Conservation (phyloP, 805 yeast species). For the Lachancea fermentati region DNA sequence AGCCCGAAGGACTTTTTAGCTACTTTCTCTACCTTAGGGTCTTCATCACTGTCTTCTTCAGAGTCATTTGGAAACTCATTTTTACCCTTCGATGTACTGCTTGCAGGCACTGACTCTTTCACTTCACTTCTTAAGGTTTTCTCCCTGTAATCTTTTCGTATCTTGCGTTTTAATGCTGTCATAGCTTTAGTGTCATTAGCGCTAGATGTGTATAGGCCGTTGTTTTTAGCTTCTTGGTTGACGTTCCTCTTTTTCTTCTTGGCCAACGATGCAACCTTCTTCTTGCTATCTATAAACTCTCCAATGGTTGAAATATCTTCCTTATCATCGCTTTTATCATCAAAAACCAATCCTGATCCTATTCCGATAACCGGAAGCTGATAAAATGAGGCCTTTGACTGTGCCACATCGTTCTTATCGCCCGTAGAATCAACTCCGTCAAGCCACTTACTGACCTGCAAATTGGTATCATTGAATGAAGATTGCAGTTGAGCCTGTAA, state of each 20-base stretch:
- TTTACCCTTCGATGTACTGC: neutral
- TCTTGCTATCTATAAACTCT: slow-evolving; percentile 31
- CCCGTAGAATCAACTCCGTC: slow-evolving; percentile 5
- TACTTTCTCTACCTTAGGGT: slow-evolving; percentile 12
- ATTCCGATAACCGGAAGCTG: slow-evolving; percentile 30
- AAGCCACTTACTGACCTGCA: slow-evolving; percentile 29
- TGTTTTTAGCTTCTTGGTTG: slow-evolving; percentile 7
- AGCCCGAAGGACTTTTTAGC: slow-evolving; percentile 25
- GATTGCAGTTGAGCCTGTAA: slow-evolving; percentile 30
- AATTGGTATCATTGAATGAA: slow-evolving; percentile 18
- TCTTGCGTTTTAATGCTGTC: slow-evolving; percentile 31
- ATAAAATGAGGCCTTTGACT: slow-evolving; percentile 23
- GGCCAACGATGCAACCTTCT: slow-evolving; percentile 28
- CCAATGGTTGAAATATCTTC: slow-evolving; percentile 33
- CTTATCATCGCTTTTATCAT: neutral
- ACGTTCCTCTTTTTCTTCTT: slow-evolving; percentile 25
- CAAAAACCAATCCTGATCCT: slow-evolving; percentile 29
- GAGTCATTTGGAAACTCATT: neutral
- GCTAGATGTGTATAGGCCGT: slow-evolving; percentile 22
- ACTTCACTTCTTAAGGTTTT: slow-evolving; percentile 12
- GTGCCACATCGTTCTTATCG: slow-evolving; percentile 1
- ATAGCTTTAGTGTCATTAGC: slow-evolving; percentile 33
- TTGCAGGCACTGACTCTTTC: slow-evolving; percentile 1
- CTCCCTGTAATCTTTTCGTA: slow-evolving; percentile 21
- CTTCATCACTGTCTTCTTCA: slow-evolving; percentile 12